Evolutionary conservation across 176 grass and related monocot species (phyloP), one percentile per base, ranked within the genome.

Genomic region (Hordeum marinum): DNA sequence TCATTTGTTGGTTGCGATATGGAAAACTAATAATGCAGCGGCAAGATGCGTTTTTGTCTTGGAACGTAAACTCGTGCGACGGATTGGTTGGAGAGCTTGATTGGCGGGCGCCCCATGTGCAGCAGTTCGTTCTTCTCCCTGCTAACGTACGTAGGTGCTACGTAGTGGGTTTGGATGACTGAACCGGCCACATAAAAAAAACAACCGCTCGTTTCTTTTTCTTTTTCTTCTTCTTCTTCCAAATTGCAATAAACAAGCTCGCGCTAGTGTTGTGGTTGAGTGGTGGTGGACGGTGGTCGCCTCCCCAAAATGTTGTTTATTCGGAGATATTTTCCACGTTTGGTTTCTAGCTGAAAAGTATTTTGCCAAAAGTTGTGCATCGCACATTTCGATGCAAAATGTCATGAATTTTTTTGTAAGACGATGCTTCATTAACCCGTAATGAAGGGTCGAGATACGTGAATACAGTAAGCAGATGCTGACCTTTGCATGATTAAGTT

Each of bases 101-200:
- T 83, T 20, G 46, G 75, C 75, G 75, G 78, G 61, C 71, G 82
- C 58, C 58, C 82, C 93, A 94, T 94, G 93, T 94, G 93, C 79
- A 43, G 59, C 78, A 77, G 87, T 86, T 82, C 32, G 54, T 76
- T 74, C 69, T 66, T 76, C 52, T 55, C 52, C 20, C 48, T 50
- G 17, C 52, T 76, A 25, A 8, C 17, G 14, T 60, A 8, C 17
- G 14, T 60, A 42, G 63, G 34, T n/a, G 63, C 21, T 37, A 80
- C 65, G 58, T 76, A 66, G 77, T 94, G 93, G 82, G 50, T 79
- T 90, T 88, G 87, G 93, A 90, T 58, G 80, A 55, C 66, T 14
- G 55, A 45, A 71, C n/a, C 27, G 68, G 59, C 25, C 5, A 54
- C 8, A 78, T 63, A 21, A 4, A 75, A 4, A 52, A 52, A 7